These are phyloP conservation scores for Colletotrichum higginsianum DNA, from an alignment of 2,329 filamentous ascomycete genomes.

Conservation along the genomic window DNA sequence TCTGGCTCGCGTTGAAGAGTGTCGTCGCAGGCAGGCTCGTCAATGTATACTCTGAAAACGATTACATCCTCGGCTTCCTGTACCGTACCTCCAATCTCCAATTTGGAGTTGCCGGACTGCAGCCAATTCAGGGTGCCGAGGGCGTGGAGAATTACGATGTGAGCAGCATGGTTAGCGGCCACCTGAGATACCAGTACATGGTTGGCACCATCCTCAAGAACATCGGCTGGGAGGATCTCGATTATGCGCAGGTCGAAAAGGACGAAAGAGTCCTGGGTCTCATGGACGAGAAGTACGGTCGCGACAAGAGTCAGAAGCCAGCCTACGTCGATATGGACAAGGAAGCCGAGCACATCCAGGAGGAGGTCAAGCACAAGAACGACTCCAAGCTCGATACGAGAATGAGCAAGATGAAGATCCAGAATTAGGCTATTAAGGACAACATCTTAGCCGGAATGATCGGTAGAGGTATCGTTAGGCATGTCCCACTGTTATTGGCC, in stretches of 20 bases:
- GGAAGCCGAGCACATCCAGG: constrained; percentile 35
- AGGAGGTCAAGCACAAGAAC: constrained; percentile 48
- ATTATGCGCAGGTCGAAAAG: constrained; percentile 54
- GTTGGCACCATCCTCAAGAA: constrained; percentile 76
- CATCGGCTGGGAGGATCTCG: constrained; percentile 78
- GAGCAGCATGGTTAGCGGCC: constrained; percentile 76
- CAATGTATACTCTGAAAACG: constrained; percentile 90
- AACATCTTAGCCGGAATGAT: constrained; percentile 40
- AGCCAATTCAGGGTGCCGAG: constrained; percentile 77
- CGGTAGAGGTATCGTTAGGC: constrained; percentile 33
- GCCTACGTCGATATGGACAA: constrained; percentile 41
- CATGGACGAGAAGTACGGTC: constrained; percentile 56
- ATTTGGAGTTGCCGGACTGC: constrained; percentile 87
- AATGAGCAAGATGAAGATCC: constrained; percentile 48
- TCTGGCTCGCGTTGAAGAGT: constrained; percentile 84
- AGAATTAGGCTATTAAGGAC: constrained; percentile 41
- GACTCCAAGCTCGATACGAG: constrained; percentile 43
- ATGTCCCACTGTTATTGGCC: constrained; percentile 18
- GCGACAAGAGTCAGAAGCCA: constrained; percentile 48
- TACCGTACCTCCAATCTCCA: constrained; percentile 88
- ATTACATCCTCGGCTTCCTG: constrained; percentile 90
- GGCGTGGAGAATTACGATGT: constrained; percentile 79
- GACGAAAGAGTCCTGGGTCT: constrained; percentile 51
- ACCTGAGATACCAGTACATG: constrained; percentile 79
- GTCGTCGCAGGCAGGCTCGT: constrained; percentile 88